Conservation (phyloP, 306 rosid species). For the Canavalia gladiata region DNA sequence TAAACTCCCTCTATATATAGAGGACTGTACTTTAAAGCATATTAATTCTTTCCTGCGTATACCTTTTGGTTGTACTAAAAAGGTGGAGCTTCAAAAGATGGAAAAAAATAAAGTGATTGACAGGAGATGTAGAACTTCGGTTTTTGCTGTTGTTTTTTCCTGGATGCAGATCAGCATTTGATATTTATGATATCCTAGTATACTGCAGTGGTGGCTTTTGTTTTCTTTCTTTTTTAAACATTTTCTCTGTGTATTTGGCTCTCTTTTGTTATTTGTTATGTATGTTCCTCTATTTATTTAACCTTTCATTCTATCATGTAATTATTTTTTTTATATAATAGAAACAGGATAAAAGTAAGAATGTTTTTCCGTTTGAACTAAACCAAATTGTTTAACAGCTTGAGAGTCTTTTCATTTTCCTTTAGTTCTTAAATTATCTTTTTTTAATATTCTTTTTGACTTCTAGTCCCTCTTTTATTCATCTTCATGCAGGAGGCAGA, state of each 20-base stretch:
- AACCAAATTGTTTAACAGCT: slow-evolving; percentile 4
- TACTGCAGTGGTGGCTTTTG: not conserved
- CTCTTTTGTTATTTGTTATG: slow-evolving; percentile 12
- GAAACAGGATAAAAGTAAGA: not conserved
- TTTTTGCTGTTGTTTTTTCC: no score
- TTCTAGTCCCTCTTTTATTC: not conserved
- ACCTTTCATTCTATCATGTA: not conserved
- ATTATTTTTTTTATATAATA: not conserved
- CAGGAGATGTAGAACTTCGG: no score
- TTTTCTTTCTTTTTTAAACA: not conserved
- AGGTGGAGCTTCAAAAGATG: no score
- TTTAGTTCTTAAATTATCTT: slow-evolving; percentile 23
- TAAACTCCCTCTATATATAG: no score
- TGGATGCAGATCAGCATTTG: no score
- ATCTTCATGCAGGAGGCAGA: slow-evolving; percentile 81
- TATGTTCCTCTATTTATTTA: not conserved
- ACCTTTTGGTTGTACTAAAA: no score
- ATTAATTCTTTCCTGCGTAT: no score
- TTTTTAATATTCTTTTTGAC: slow-evolving; percentile 35
- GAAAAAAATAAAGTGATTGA: no score
- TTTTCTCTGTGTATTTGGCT: not conserved
- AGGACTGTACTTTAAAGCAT: no score
- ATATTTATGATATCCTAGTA: no score
- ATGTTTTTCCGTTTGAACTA: slow-evolving; percentile 8
- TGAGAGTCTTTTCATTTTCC: not conserved